Base-by-base conservation (phyloP, 805 yeast genomes). In the Metschnikowia matae region DNA sequence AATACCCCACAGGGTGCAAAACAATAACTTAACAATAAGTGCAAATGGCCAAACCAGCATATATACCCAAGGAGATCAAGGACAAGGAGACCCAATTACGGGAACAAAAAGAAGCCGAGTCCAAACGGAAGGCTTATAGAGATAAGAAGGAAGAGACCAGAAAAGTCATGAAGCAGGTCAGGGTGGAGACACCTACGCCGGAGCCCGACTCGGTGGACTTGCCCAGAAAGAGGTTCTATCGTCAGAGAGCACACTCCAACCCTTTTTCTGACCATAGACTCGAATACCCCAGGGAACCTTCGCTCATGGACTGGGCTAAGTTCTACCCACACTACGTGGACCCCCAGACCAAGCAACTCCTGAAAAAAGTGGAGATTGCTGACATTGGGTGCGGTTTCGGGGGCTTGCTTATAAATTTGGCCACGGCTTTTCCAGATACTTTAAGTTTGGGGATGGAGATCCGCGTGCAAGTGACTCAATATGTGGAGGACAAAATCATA, bases 341-440 rank as follows among this genome's bases (percentile, higher is more conserved):
- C 59, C 71, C 69, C 39, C 61, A 62, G 2, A 66, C 73, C 1
- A 68, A 74, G 4, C 55, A 70, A 46, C 69, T 82, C 74, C 66
- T 71, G 11, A 73, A 76, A 44, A 61, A 75, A 23, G 96, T 90
- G 18, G 90, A 88, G 49, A 85, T 94, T 48, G 98, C 98, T 4
- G 99, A 94, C 65, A 81, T 94, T 52, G 99, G 99, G 7, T 94
- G 99, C 71, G 99, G 99, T 1, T 94, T 88, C 66, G 99, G 99
- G 48, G 99, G 99, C 0, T 75, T 94, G 51, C 67, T 89, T 59
- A 83, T 87, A 34, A 86, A 89, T 48, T 75, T 94, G 50, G 85
- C 96, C 3, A 86, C 90, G 4, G 81, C 72, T 49, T 85, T 87
- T 55, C 90, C 94, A 1, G 81, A 87, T 3, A 79, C 77, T 13